Evolutionary conservation across 2,329 filamentous ascomycete genomes (phyloP), one percentile per base, ranked within the genome.

Genomic region (Fusarium circinatum): DNA sequence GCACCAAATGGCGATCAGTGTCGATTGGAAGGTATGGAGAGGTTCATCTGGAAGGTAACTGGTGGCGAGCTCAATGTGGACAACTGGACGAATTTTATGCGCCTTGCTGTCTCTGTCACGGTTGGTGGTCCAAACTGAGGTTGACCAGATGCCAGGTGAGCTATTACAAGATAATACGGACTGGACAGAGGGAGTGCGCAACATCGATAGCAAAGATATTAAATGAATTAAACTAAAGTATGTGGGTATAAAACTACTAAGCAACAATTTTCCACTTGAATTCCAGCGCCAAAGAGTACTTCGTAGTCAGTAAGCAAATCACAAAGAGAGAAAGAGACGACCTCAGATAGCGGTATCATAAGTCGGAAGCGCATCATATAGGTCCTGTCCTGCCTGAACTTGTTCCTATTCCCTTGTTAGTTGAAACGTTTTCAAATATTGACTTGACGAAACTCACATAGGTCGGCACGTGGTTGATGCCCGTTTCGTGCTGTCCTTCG

Each of bases 321-420:
- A 34, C 8, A 3, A 51, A 20, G 12, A 36, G 13, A n/a, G 10
- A 15, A 8, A 22, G 5, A 24, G 8, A 12, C 2, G 9, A 15
- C n/a, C 15, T 22, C 5, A 62, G 1, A 60, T 24, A 15, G 8
- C 41, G 18, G 52, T 54, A 24, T 74, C 57, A 1, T 74, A 74
- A 7, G 68, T 68, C 0, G 71, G 71, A 5, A 74, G 58, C 0
- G 52, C 58, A 10, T 74, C 64, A 9, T 68, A 67, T 2, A 65
- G 20, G 11, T 72, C 63, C 18, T 73, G 62, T 9, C 60, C 58
- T 1, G 63, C 47, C 5, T 75, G 68, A 6, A 75, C 58, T 5
- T 74, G 71, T 22, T 74, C 62, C 71, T 74, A 13, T 8, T 18
- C 1, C 0, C 0, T 1, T 3, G 3, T 74, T 20, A 75, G 63